Evolutionary conservation across 495 filamentous ascomycete species (phyloP).

Genomic region (Staphylotrichum longicolle): DNA sequence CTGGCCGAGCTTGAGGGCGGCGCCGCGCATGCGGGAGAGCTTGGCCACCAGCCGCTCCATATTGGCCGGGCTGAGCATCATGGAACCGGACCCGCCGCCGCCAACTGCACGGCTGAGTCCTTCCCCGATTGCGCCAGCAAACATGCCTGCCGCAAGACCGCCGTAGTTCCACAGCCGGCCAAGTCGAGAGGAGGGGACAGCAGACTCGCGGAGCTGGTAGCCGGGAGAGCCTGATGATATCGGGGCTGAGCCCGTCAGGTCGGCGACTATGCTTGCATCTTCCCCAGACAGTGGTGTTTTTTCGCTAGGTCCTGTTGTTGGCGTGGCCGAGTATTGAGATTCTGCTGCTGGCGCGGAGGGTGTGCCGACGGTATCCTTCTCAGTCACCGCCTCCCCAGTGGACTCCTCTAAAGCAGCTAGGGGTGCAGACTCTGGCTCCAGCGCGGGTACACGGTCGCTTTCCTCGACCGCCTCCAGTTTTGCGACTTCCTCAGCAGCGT

Average conservation of each 20-base stretch:
- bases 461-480: neutral
- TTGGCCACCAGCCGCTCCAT: conserved; percentile 90
- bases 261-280: conserved; percentile 23
- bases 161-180: conserved; percentile 92
- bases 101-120: conserved; percentile 67
- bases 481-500: neutral
- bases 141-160: conserved; percentile 89
- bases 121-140: conserved; percentile 88
- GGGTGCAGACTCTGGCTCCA: neutral
- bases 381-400: too few relatives aligned
- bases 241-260: conserved; percentile 11
- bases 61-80: conserved; percentile 85
- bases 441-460: neutral
- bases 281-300: conserved; percentile 9
- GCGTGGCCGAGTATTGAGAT: neutral
- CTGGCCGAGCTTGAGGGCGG: conserved; percentile 96
- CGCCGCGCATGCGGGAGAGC: conserved; percentile 92
- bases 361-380: too few relatives aligned
- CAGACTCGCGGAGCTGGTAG: conserved; percentile 83
- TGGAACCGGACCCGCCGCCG: conserved; percentile 59
- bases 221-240: conserved; percentile 18
- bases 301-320: neutral
- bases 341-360: neutral
- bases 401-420: neutral
- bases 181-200: conserved; percentile 83